These are phyloP conservation scores for Gloeophyllum trabeum DNA, from an alignment of 768 basidiomycete species.

Conservation along the genomic window DNA sequence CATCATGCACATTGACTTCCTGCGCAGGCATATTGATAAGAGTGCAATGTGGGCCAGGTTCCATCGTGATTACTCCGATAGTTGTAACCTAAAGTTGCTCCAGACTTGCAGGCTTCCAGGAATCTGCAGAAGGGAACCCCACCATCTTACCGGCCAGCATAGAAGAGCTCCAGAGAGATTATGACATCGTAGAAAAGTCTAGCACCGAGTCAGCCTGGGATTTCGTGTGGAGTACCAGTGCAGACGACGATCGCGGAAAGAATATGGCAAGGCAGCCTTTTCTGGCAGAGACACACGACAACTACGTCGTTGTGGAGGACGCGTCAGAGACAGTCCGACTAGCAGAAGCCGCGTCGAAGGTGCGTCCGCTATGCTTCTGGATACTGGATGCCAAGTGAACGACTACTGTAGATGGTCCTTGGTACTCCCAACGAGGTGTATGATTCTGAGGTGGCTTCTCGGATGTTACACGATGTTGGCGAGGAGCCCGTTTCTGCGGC, in stretches of 20 bases:
- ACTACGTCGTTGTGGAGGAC: conserved; percentile 17
- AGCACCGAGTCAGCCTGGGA: conserved; percentile 43
- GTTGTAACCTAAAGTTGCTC: background rate
- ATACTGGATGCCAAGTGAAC: too few species aligned
- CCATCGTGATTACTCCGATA: background rate
- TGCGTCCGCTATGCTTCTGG: conserved; percentile 11
- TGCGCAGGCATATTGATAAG: conserved; percentile 78
- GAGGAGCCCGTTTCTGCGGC: conserved; percentile 44
- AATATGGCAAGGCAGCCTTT: conserved; percentile 48
- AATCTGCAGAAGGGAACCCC: conserved; percentile 25
- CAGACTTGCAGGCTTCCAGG: conserved; percentile 56
- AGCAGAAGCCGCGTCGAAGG: conserved; percentile 69
- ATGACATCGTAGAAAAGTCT: conserved; percentile 37
- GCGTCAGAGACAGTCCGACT: conserved; percentile 32
- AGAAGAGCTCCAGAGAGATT: conserved; percentile 30
- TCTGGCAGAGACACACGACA: conserved; percentile 28
- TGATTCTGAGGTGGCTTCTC: conserved; percentile 43
- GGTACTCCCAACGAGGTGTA: conserved; percentile 65
- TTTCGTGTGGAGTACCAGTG: conserved; percentile 60
- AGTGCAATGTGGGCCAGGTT: conserved; percentile 61
- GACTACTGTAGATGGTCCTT: conserved; percentile 66
- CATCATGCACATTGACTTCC: conserved; percentile 69
- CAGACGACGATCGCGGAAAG: conserved; percentile 72
- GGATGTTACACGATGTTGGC: conserved; percentile 44
- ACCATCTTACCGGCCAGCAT: conserved; percentile 30